Conservation (phyloP, 169 alveolate species). For the Plasmodium gonderi region DNA sequence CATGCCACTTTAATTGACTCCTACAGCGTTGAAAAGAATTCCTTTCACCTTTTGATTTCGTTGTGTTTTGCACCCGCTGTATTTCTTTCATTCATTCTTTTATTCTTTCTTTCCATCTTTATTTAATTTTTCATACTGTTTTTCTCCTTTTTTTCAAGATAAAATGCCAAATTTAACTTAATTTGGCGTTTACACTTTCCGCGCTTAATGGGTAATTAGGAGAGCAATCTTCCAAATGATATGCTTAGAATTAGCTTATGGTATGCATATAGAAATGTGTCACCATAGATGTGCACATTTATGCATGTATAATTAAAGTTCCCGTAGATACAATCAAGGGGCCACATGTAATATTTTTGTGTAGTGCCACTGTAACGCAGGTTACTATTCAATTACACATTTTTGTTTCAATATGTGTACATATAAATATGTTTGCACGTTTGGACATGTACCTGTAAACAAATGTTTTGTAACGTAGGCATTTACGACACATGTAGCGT, state of each 20-base stretch:
- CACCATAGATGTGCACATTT: not conserved
- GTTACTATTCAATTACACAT: not conserved
- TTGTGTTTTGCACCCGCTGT: not conserved
- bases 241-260: not conserved
- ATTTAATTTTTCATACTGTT: too few species aligned
- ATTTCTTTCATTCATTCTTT: not conserved
- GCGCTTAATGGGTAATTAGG: too few species aligned
- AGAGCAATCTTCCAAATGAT: too few species aligned
- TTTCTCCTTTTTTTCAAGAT: not conserved
- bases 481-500: not conserved
- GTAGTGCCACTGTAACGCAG: not conserved
- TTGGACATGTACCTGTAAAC: not conserved
- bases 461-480: not conserved
- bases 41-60: not conserved
- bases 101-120: not conserved
- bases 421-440: not conserved
- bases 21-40: not conserved
- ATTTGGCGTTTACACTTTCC: constrained; percentile 2
- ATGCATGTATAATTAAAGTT: not conserved
- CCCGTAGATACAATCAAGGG: not conserved
- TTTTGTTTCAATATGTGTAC: not conserved
- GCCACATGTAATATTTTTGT: not conserved
- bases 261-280: not conserved
- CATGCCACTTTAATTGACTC: constrained; percentile 15
- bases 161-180: not conserved